phyloP scores from a whole-genome alignment of 257 asterid species.

The Solanum sparsipilum region DNA sequence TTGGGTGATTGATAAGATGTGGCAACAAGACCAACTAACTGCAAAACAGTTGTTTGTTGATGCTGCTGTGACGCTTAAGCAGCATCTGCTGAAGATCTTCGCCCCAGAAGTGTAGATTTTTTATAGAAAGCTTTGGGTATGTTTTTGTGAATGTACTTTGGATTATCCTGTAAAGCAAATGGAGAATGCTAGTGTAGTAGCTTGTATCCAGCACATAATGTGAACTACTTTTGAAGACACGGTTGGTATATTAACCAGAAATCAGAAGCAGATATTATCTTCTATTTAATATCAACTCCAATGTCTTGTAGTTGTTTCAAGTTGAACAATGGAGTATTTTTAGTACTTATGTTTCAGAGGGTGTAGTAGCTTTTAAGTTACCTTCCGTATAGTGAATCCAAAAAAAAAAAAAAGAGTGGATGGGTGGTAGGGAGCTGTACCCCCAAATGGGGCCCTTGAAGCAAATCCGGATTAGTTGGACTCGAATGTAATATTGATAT shows the following conservation, averaged over 20 bases:
- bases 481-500: too few relatives aligned
- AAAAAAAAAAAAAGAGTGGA: not conserved
- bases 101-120: not conserved
- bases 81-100: not conserved
- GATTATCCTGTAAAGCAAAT: not conserved
- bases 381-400: not conserved
- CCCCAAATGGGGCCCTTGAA: not conserved
- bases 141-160: not conserved
- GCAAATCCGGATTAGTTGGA: not conserved
- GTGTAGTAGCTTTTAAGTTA: not conserved
- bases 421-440: not conserved
- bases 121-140: not conserved
- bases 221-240: not conserved
- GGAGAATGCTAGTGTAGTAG: not conserved
- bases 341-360: not conserved
- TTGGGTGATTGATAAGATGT: not conserved
- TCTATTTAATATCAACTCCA: not conserved
- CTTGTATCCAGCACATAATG: not conserved
- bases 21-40: not conserved
- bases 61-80: not conserved
- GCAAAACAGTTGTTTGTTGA: not conserved
- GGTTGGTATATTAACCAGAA: not conserved
- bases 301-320: not conserved
- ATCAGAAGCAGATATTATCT: not conserved
- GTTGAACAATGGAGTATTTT: not conserved